Evolutionary conservation across 331 rosid species (phyloP).

Genomic region (Quercus lobata): DNA sequence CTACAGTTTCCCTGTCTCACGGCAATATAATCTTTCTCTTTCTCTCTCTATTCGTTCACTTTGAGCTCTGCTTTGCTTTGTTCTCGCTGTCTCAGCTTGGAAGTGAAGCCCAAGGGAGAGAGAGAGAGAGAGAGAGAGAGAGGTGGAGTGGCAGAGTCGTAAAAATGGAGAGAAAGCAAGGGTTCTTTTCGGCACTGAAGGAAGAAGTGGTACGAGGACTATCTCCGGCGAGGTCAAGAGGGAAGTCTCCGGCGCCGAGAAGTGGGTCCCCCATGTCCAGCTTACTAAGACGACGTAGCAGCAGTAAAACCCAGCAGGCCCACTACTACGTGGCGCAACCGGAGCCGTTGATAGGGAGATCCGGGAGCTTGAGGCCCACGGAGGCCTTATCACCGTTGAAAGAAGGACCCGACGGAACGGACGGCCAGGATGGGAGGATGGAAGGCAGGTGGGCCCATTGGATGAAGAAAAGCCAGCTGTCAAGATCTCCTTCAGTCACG

Average conservation of each 20-base stretch:
- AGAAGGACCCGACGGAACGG: constrained; percentile 71
- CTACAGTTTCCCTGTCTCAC: constrained; percentile 30
- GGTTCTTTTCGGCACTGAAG: constrained; percentile 81
- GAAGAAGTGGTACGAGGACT: constrained; percentile 86
- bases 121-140: no score
- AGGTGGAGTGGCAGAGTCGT: constrained; percentile 2
- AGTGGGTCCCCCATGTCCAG: constrained; percentile 66
- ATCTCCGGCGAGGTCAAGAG: constrained; percentile 78
- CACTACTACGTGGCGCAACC: constrained; percentile 50
- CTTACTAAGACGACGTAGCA: constrained; percentile 61
- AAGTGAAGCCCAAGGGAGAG: no score
- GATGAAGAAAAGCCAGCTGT: constrained; percentile 90
- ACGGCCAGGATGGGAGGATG: constrained; percentile 52
- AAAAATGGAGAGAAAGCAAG: constrained; percentile 85
- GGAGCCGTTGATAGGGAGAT: constrained; percentile 66
- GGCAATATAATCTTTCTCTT: constrained; percentile 27
- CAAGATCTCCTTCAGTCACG: constrained; percentile 72
- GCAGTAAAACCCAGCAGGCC: neutral
- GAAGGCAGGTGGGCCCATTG: constrained; percentile 89
- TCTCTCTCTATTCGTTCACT: neutral
- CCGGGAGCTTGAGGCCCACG: constrained; percentile 76
- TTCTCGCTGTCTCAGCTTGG: neutral
- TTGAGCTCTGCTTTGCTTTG: neutral
- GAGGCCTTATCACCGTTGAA: constrained; percentile 89
- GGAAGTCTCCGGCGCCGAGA: constrained; percentile 67